Percentiles rank a stretch among this genome's conserved stretches.
These are phyloP conservation scores for Fonsecaea pedrosoi DNA, from an alignment of 2,329 filamentous ascomycete species.

Conservation along the genomic window DNA sequence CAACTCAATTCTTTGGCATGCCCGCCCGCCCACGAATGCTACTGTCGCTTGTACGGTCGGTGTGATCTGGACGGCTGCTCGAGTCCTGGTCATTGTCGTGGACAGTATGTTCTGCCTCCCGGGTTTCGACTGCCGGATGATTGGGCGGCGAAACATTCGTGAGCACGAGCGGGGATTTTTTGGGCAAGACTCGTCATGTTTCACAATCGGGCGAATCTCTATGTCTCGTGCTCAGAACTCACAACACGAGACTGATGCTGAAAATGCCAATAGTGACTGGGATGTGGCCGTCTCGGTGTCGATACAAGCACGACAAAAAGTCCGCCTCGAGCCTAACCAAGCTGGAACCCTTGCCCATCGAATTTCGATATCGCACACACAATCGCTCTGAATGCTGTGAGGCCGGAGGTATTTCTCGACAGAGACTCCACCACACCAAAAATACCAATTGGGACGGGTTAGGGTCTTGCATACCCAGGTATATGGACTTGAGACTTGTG, in stretches of 20 bases:
- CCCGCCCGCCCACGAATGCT: slow-evolving; percentile 51
- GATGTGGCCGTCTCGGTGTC: background rate
- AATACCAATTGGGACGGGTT: too few relatives aligned
- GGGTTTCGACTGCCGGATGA: slow-evolving; percentile 48
- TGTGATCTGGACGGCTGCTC: slow-evolving; percentile 48
- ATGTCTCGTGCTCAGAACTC: background rate
- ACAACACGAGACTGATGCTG: background rate
- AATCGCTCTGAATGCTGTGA: background rate
- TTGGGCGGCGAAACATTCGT: slow-evolving; percentile 44
- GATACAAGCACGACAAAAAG: too few relatives aligned
- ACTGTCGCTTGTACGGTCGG: slow-evolving; percentile 54
- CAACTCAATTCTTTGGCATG: slow-evolving; percentile 48
- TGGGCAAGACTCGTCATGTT: background rate
- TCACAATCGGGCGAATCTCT: background rate
- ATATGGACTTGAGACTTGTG: too few relatives aligned
- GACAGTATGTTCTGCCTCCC: slow-evolving; percentile 50
- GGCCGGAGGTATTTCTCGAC: background rate
- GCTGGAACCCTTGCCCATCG: background rate
- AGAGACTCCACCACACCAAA: background rate
- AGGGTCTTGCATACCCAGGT: too few relatives aligned
- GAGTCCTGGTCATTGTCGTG: slow-evolving; percentile 46
- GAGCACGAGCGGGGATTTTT: background rate
- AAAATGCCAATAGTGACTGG: background rate
- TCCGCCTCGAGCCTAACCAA: background rate
- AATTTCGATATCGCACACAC: background rate